Base-by-base conservation (phyloP, 495 filamentous ascomycete species). In the Hypoxylon lenormandii region DNA sequence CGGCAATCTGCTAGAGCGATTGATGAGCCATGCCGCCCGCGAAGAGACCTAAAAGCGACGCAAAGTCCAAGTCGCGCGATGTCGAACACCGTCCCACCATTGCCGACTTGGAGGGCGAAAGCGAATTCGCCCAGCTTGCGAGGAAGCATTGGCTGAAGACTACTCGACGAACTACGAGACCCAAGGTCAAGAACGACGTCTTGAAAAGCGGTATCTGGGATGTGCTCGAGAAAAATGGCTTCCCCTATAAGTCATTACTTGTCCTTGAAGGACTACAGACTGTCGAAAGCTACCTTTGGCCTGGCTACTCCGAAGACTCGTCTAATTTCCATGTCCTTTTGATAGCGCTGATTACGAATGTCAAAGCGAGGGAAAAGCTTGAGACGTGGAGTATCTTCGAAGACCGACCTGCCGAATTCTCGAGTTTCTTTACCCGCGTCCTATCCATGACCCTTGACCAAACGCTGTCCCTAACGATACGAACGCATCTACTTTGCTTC, bases 171-270 rank as follows among this genome's bases (percentile, higher is more conserved):
- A 47, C 79, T 12, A 63, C 75, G 40, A 82, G 81, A 46, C 80
- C 88, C 64, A 96, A 91, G 81, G 89, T 92, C 73, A 95, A 92
- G 82, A 87, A 89, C 37, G 91, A 96, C 62, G 87, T 94, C 55
- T 81, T 98, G 69, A 95, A 96, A 80, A 85, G 86, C 66, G 91
- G 94, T 68, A 89, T 99, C 42, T 99, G 95, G 92, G 93, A 95
- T 79, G 83, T 87, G 15, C 79, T 99, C 60, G 93, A 98, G 77
- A 87, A 88, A 66, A 89, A 92, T 50, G 82, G 82, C 43, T 97
- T 97, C 74, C 84, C 84, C n/a, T 87, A 87, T 74, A 90, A 86
- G 69, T 89, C 89, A 11, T 85, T 98, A 30, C 83, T 97, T 58
- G 85, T 91, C 5, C 82, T 99, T 66, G 95, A 99, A 80, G 92